phyloP scores from a whole-genome alignment of 352 stramenopile species.

The Globisporangium lucens region DNA sequence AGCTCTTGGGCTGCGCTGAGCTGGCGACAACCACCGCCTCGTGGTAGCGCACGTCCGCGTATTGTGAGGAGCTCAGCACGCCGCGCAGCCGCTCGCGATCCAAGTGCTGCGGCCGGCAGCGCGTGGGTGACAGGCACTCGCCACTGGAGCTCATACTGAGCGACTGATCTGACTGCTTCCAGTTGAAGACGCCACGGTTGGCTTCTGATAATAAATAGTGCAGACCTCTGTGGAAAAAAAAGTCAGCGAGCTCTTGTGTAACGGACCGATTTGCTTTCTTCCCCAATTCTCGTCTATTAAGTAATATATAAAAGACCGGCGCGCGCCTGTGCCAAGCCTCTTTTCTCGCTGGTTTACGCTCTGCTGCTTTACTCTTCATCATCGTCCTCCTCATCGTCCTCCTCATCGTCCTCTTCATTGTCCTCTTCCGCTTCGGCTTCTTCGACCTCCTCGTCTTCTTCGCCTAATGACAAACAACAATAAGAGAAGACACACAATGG shows the following conservation, averaged over 20 bases:
- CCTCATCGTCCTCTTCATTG: conserved; percentile 36
- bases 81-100: conserved; percentile 51
- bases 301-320: conserved; percentile 25
- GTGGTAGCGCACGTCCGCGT: conserved; percentile 42
- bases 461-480: conserved; percentile 12
- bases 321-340: neutral
- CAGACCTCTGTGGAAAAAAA: neutral
- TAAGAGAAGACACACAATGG: conserved; percentile 6
- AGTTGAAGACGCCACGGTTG: conserved; percentile 1
- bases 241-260: conserved; percentile 14
- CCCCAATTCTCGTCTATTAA: conserved; percentile 16
- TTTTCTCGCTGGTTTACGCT: conserved; percentile 30
- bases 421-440: conserved; percentile 26
- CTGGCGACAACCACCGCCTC: conserved; percentile 50
- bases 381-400: conserved; percentile 45
- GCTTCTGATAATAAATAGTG: neutral
- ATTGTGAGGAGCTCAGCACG: conserved; percentile 29
- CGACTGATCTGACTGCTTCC: neutral
- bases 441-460: conserved; percentile 28
- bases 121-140: conserved; percentile 33
- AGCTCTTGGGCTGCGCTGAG: conserved; percentile 19
- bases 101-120: conserved; percentile 49
- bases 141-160: conserved; percentile 4
- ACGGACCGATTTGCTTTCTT: conserved; percentile 16
- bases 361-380: conserved; percentile 40